Base-by-base conservation (phyloP, 2,329 filamentous ascomycete species). In the Alternaria atra region DNA sequence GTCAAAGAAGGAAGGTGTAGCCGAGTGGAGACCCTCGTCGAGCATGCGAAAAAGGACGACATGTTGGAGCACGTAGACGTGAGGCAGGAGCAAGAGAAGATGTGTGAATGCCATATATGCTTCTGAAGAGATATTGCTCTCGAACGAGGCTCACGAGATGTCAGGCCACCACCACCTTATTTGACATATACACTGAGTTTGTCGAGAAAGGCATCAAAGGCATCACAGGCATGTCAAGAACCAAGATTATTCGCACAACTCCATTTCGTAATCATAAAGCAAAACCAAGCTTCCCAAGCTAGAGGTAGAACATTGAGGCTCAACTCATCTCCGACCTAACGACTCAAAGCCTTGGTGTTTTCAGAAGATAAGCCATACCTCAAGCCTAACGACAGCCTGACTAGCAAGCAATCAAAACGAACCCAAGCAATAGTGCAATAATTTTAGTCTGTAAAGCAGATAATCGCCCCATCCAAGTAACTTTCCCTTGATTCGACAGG, bases 1-100 rank as follows among this genome's bases (percentile, higher is more conserved):
- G 47, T 53, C 48, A 43, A 56, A n/a, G 25, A 54, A 32, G 46
- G 43, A 8, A 61, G 25, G 20, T 55, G 52, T 23, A 53, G 60
- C 58, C 60, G 58, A 47, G 30, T 48, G 37, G 10, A 64, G 42
- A 34, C 30, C 47, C 12, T 42, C 17, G 13, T n/a, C 8, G 32
- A n/a, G 32, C 13, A 35, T 35, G 23, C 13, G 32, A 27, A 1
- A 8, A 2, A 37, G 17, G 20, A 5, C 32, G 6, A n/a, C 20
- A 20, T 35, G 13, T 6, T 25, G 4, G 3, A 4, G 13, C 0
- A 23, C 15, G 13, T 9, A 42, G 12, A 42, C 12, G 20, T 25
- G 12, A 42, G 25, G 39, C 20, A 42, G 20, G 6, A 42, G 20
- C 15, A 8, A n/a, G 20, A 25, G 12, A 6, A 10, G 17, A 9